Percentiles rank a stretch among this genome's conserved stretches.
Conservation (phyloP, 345 rosid species). For the Eucalyptus tenuipes region DNA sequence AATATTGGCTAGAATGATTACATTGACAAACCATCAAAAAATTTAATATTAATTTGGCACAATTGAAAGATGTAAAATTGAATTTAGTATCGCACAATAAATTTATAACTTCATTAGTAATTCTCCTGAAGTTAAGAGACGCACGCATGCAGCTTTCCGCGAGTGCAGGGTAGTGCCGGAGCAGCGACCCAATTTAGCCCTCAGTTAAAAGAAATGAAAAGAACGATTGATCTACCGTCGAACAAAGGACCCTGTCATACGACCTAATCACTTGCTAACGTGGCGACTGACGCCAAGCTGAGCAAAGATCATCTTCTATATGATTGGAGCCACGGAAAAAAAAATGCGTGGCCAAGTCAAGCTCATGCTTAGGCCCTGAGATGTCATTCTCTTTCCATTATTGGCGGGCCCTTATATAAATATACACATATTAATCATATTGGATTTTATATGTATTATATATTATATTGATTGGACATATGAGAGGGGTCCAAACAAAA, state of each 20-base stretch:
- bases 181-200: neutral
- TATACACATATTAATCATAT: neutral
- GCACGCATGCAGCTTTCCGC: neutral
- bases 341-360: neutral
- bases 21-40: neutral
- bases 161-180: neutral
- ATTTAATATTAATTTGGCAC: neutral
- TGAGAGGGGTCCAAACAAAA: neutral
- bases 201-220: neutral
- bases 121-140: neutral
- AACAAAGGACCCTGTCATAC: neutral
- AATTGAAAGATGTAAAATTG: neutral
- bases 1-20: neutral
- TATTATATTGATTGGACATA: neutral
- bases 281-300: neutral
- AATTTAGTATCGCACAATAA: neutral
- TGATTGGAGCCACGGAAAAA: neutral
- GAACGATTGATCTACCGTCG: neutral
- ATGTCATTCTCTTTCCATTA: neutral
- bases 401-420: neutral
- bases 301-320: neutral
- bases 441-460: neutral
- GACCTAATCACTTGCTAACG: neutral
- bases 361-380: neutral
- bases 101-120: neutral